These are phyloP conservation scores for Asterophora lycoperdoides DNA, from an alignment of 768 basidiomycete species.

Conservation along the genomic window DNA sequence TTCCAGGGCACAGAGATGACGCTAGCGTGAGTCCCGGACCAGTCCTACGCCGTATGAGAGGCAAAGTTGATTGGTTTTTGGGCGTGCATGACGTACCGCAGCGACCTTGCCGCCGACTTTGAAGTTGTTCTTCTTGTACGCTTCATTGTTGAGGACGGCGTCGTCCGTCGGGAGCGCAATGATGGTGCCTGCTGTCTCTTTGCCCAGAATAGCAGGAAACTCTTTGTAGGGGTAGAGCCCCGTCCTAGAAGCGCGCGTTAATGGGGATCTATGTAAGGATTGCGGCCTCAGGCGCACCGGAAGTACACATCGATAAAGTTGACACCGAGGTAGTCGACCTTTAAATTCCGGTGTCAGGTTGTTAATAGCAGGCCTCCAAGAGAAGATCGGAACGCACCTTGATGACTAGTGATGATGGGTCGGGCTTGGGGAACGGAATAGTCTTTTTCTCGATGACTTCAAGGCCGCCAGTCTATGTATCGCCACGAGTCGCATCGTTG, in stretches of 20 bases:
- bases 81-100: too few species aligned
- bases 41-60: too few species aligned
- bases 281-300: too few species aligned
- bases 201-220: constrained; percentile 69
- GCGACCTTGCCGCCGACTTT: constrained; percentile 68
- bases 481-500: not conserved
- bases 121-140: constrained; percentile 61
- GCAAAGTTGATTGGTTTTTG: too few species aligned
- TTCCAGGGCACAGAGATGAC: constrained; percentile 68
- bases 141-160: constrained; percentile 52
- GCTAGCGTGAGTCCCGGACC: constrained; percentile 57
- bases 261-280: not conserved
- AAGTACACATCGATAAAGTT: constrained; percentile 89
- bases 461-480: constrained; percentile 52
- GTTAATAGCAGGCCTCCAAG: not conserved
- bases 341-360: too few species aligned
- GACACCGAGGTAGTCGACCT: constrained; percentile 75
- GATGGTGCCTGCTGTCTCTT: constrained; percentile 76
- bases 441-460: constrained; percentile 70
- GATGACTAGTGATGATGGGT: constrained; percentile 56
- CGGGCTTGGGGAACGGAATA: constrained; percentile 63
- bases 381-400: constrained; percentile 22
- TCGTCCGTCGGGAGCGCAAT: constrained; percentile 68
- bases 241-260: constrained; percentile 42
- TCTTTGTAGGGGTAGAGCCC: constrained; percentile 59